Base-by-base conservation (phyloP, 2,329 filamentous ascomycete species). In the Fonsecaea monophora region DNA sequence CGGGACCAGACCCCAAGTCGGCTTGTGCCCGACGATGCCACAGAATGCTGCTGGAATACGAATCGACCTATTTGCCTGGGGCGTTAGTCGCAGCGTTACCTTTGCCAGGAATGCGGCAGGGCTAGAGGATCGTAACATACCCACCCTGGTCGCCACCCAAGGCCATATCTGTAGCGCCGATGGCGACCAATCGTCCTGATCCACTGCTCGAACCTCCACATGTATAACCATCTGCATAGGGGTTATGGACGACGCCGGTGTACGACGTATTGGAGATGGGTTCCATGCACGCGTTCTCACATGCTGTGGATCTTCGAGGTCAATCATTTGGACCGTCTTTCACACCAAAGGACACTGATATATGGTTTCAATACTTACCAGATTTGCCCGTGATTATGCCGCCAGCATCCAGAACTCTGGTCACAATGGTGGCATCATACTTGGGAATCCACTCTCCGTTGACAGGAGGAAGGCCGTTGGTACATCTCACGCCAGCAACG, bases 261-360 rank as follows among this genome's bases (percentile, higher is more conserved):
- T 80, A 77, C 0, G 80, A 78, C 7, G 82, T 82, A 56, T 76
- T 77, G 13, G 78, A 81, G n/a, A 82, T 69, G 2, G 78, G 78
- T 15, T 79, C 79, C 66, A 79, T 76, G 53, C 78, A 82, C 48
- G 82, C 76, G 69, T 83, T 82, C 72, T 84, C 83, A 67, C 83
- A 85, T 3, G 80, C 80, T 0, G 83, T 78, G 0, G 18, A 45
- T 32, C 9, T 38, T 15, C n/a, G 32, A 42, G 30, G 48, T 62
- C 30, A 55, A n/a, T 10, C 34, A 15, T 4, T 8, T 12, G 6
- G 9, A 13, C 5, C 38, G 37, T n/a, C 4, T 18, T 68, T 50
- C 18, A 15, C 45, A 82, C 86, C 53, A 83, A 81, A 69, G 85
- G 84, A 65, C 86, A 84, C 64, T 84, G 86, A 0, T 32, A 32